Base-by-base conservation (phyloP, 768 basidiomycete species). In the Royoungia palumana region DNA sequence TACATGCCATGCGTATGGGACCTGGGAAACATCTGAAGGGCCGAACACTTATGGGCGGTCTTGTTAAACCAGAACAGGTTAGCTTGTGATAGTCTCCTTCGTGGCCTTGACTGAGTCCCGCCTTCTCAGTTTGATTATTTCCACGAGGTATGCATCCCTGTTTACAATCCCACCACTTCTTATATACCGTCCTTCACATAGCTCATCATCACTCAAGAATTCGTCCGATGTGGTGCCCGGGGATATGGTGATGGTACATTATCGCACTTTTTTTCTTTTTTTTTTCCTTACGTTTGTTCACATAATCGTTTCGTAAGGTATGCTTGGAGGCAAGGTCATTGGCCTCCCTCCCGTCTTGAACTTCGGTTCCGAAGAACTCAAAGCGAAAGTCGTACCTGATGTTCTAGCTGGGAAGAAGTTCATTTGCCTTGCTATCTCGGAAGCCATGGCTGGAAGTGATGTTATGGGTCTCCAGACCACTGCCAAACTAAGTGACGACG, bases 1-100 rank as follows among this genome's bases (percentile, higher is more conserved):
- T 97, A 17, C 88, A 91, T 63, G 89, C 90, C 13, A 95, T 96
- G 91, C 77, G 89, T 19, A 75, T 94, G 70, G 95, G 95, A 14
- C 94, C 94, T 0, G 90, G 89, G 30, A 84, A 86, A 59, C 92
- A 94, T 58, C 70, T 94, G 36, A 77, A 89, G 57, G 92, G 91
- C 2, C 74, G 77, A n/a, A 76, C 71, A 7, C 72, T 95, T 3
- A 82, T 90, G 75, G 78, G 74, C 48, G 92, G 87, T 4, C 60
- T 85, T 27, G 81, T 93, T 17, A 79, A 80, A 54, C 87, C 89
- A 1, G 88, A 91, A 64, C 78, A 87, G 70, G 83, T 82, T 39
- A 39, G 74, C 48, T 48, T 25, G 4, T 2, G 30, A 19, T 16
- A 10, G 12, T 25, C 20, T n/a, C 40, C 3, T 42, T 39, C n/a